These are phyloP conservation scores for Rosellinia necatrix DNA, from an alignment of 2,329 filamentous ascomycete genomes.

Conservation along the genomic window DNA sequence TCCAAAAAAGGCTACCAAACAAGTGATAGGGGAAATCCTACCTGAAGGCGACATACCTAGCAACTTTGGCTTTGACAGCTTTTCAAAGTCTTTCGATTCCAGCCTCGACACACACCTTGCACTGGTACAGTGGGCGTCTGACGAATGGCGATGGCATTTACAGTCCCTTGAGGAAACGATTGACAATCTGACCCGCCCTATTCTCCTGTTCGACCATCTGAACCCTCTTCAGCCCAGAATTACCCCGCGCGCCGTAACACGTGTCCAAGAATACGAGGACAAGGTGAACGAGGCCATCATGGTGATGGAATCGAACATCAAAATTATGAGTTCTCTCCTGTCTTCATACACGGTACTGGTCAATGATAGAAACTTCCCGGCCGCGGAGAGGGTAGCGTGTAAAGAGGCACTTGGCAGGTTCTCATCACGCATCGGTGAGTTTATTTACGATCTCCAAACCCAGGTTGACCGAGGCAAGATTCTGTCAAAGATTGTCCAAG, in stretches of 20 bases:
- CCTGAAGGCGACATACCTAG: conserved; percentile 31
- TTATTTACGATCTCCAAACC: conserved; percentile 42
- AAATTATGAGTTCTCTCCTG: conserved; percentile 37
- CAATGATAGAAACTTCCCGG: conserved; percentile 29
- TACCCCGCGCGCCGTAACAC: conserved; percentile 36
- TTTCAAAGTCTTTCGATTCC: conserved; percentile 39
- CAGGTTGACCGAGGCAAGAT: conserved; percentile 41
- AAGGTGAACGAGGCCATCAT: conserved; percentile 42
- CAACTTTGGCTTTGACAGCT: conserved; percentile 35
- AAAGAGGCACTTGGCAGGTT: conserved; percentile 33
- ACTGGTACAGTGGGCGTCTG: conserved; percentile 44
- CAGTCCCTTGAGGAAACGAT: conserved; percentile 42
- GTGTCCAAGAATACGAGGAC: conserved; percentile 43
- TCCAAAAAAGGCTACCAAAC: conserved; percentile 37
- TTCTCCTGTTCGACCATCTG: conserved; percentile 9
- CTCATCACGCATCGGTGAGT: conserved; percentile 35
- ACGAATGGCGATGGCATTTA: conserved; percentile 46
- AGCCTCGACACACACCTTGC: conserved; percentile 42
- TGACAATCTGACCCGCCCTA: conserved; percentile 36
- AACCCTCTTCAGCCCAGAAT: conserved; percentile 17
- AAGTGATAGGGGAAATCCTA: conserved; percentile 38
- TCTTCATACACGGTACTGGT: conserved; percentile 32
- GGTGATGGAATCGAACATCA: conserved; percentile 41
- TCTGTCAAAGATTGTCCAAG: conserved; percentile 39
- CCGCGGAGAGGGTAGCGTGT: conserved; percentile 14